Evolutionary conservation across 331 rosid genomes (phyloP), one percentile per base, ranked within the genome.

Genomic region (Saraca asoca): DNA sequence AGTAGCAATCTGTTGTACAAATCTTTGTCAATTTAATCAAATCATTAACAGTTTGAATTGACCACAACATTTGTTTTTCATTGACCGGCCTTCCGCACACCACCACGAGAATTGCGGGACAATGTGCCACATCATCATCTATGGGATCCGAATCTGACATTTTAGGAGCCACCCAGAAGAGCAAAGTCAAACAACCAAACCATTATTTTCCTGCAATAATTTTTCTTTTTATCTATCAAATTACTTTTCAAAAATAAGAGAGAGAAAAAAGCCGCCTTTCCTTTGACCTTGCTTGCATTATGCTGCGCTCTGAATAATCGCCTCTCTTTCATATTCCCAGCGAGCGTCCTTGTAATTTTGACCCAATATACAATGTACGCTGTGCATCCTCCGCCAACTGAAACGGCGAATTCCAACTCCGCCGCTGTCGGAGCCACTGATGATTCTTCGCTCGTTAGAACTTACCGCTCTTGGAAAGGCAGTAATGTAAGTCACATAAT

Each of bases 381-480:
- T n/a, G 46, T 49, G 52, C 74, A 13, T 44, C 58, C 73, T 33
- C 73, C 70, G 67, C 64, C 72, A 7, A 57, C 71, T 5, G 51
- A 46, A 58, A 33, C 62, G 58, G 9, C 0, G 14, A 55, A 51
- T 62, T 41, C 58, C 0, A 53, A 14, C 41, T 58, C 74, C 6
- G 63, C 3, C 10, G 20, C 9, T 2, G 57, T 50, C 70, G 70
- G 50, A 15, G 13, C 12, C 16, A 7, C 63, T 13, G 13, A 1
- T 13, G 56, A 42, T 58, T 64, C 82, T 3, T 29, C 80, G 0
- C 41, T 65, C 2, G 58, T 64, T 42, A 69, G 78, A 77, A 64
- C 82, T 46, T 77, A 77, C 39, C 85, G 72, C 46, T 61, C 53
- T 48, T 81, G 85, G 85, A 38, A 81, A 55, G 82, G 85, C 62